phyloP scores from a whole-genome alignment of 257 asterid genomes.

The Nicotiana attenuata region DNA sequence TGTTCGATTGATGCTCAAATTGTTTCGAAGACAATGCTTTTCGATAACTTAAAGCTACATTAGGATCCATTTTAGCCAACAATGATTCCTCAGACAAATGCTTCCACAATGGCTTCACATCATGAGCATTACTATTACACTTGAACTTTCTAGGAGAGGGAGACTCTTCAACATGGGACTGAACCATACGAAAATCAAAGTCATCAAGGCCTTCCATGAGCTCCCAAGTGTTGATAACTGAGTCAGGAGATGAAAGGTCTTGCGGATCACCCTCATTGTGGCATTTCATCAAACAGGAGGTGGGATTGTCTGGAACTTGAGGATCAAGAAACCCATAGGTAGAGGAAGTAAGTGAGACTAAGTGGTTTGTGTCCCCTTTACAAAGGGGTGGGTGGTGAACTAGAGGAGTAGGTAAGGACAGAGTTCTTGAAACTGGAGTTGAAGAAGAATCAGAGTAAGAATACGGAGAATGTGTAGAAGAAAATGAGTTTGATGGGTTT shows the following conservation, averaged over 20 bases:
- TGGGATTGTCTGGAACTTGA: constrained; percentile 18
- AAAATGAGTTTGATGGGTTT: constrained; percentile 6
- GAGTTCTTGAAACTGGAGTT: constrained; percentile 27
- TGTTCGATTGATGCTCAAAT: constrained; percentile 24
- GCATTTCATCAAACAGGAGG: constrained; percentile 6
- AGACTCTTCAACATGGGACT: constrained; percentile 15
- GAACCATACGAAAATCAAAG: constrained; percentile 44
- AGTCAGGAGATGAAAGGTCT: constrained; percentile 71
- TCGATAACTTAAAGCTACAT: constrained; percentile 32
- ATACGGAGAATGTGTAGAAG: constrained; percentile 12
- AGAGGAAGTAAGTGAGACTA: constrained; percentile 74
- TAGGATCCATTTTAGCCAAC: constrained; percentile 34
- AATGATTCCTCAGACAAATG: constrained; percentile 43
- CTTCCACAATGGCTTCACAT: constrained; percentile 39
- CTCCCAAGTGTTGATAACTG: constrained; percentile 92
- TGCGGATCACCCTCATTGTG: constrained; percentile 17
- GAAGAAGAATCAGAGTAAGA: constrained; percentile 20
- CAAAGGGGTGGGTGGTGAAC: constrained; percentile 38
- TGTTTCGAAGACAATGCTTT: constrained; percentile 35
- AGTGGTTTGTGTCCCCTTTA: constrained; percentile 60
- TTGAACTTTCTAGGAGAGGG: background rate
- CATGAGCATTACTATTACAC: background rate
- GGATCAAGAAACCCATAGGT: constrained; percentile 71
- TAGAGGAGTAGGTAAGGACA: constrained; percentile 22
- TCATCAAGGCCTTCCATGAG: constrained; percentile 93